Percentiles rank a stretch among this genome's conserved stretches.
Conservation (phyloP, 352 stramenopile genomes). For the Phytophthora agathidicida region DNA sequence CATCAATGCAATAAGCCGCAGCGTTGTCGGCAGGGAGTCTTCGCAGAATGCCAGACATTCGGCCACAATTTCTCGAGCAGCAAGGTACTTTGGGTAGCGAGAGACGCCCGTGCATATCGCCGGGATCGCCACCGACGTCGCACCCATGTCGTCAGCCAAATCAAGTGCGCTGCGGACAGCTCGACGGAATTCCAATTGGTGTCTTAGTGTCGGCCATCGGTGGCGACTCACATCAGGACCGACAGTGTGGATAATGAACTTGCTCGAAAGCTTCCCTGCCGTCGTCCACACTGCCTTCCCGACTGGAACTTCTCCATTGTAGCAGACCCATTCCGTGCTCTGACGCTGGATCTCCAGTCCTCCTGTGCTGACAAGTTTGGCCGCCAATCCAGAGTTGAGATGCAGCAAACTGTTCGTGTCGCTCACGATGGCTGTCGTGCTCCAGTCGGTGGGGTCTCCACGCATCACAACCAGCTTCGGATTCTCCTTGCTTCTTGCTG, state of each 20-base stretch:
- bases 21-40: not conserved
- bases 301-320: slow-evolving; percentile 28
- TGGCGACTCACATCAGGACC: slow-evolving; percentile 26
- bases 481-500: not conserved
- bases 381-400: slow-evolving; percentile 35
- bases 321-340: slow-evolving; percentile 30
- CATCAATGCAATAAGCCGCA: slow-evolving; percentile 39
- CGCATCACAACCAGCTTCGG: slow-evolving; percentile 36
- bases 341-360: slow-evolving; percentile 36
- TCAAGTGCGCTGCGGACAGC: slow-evolving; percentile 26
- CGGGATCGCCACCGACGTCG: slow-evolving; percentile 42
- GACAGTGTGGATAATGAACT: slow-evolving; percentile 49
- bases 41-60: slow-evolving; percentile 34
- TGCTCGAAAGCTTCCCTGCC: slow-evolving; percentile 32
- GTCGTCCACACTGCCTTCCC: slow-evolving; percentile 42
- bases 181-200: slow-evolving; percentile 15
- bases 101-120: slow-evolving; percentile 46
- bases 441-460: slow-evolving; percentile 45
- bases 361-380: slow-evolving; percentile 30
- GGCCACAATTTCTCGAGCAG: slow-evolving; percentile 38
- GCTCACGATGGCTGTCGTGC: slow-evolving; percentile 47
- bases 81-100: slow-evolving; percentile 46
- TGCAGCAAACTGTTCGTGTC: slow-evolving; percentile 34
- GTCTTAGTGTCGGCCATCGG: slow-evolving; percentile 1
- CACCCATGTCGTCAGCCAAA: slow-evolving; percentile 23